phyloP scores from a whole-genome alignment of 345 rosid genomes.

The Dipteronia sinensis region DNA sequence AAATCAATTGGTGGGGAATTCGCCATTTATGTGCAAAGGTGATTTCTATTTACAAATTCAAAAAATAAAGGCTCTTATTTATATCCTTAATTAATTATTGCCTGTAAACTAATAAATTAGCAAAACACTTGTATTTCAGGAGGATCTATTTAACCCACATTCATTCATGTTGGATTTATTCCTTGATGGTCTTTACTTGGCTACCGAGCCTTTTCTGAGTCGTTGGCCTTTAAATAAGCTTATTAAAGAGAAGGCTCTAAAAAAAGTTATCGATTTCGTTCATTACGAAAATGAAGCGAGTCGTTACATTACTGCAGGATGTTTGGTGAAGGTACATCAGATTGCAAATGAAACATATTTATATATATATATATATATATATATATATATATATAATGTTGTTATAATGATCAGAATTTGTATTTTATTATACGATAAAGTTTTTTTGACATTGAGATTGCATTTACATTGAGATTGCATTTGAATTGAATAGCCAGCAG shows the following conservation, averaged over 20 bases:
- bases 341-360: not conserved
- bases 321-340: conserved; percentile 29
- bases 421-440: too few relatives aligned
- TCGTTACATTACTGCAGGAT: conserved; percentile 40
- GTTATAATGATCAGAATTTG: too few relatives aligned
- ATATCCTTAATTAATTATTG: too few relatives aligned
- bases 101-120: too few relatives aligned
- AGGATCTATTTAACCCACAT: conserved; percentile 19
- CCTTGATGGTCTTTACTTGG: conserved; percentile 27
- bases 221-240: conserved; percentile 38
- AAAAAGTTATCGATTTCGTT: conserved; percentile 20
- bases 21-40: conserved; percentile 8
- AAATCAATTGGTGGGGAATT: conserved; percentile 3
- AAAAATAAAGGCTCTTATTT: too few relatives aligned
- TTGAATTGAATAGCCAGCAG: conserved; percentile 16
- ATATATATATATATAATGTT: not conserved
- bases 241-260: conserved; percentile 23
- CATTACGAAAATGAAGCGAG: conserved; percentile 35
- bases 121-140: not conserved
- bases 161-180: conserved; percentile 20
- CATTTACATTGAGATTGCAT: not conserved
- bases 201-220: conserved; percentile 31
- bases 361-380: too few relatives aligned
- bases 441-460: too few relatives aligned
- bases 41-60: not conserved